Conservation (phyloP, 441 rosid genomes). For the Populus hybrid region DNA sequence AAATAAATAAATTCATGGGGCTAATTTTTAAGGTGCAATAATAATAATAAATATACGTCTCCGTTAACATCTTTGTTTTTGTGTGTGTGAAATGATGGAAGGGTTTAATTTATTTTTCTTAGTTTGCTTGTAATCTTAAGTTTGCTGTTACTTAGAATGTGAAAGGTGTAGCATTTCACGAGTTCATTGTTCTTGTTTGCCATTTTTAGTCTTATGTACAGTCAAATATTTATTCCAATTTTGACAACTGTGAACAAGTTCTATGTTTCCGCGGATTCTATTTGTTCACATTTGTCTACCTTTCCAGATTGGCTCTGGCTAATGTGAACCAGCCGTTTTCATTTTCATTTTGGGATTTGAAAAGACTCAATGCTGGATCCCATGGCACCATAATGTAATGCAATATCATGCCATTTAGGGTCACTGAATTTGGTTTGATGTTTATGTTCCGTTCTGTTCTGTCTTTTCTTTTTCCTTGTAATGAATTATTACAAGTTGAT, state of each 20-base stretch:
- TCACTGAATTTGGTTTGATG: background rate
- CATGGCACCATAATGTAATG: background rate
- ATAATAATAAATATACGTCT: background rate
- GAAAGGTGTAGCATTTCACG: too few relatives aligned
- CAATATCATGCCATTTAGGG: background rate
- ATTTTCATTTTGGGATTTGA: background rate
- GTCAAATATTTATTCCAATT: background rate
- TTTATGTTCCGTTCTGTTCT: background rate
- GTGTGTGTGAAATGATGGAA: background rate
- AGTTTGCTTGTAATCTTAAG: background rate
- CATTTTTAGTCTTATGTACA: background rate
- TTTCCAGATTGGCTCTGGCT: background rate
- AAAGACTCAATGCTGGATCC: background rate
- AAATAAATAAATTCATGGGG: background rate
- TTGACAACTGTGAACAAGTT: background rate
- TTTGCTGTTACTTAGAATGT: background rate
- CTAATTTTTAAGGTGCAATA: too few relatives aligned
- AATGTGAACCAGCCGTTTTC: background rate
- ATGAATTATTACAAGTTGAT: background rate
- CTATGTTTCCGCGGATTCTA: background rate
- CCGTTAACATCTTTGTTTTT: background rate
- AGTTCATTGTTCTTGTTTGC: background rate
- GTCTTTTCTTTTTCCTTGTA: background rate
- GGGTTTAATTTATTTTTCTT: too few relatives aligned
- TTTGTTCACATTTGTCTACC: background rate